Evolutionary conservation across 2,329 filamentous ascomycete species (phyloP).

Genomic region (Colletotrichum orbiculare): DNA sequence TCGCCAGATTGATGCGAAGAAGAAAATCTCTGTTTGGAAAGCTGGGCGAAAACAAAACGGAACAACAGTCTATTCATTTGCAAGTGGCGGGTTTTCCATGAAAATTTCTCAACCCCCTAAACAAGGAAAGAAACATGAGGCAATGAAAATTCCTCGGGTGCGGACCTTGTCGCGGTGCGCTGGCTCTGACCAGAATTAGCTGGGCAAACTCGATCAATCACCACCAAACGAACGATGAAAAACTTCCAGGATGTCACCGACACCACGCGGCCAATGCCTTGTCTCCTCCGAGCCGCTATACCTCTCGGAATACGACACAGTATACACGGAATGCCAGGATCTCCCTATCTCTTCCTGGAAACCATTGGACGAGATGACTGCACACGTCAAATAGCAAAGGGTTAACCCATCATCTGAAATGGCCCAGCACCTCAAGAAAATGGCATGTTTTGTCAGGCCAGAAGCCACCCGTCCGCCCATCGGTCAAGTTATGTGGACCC

Average conservation of each 20-base stretch:
- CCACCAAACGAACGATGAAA: too few relatives aligned
- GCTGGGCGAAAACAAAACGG: slow-evolving; percentile 22
- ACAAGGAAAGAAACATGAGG: background rate
- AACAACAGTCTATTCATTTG: background rate
- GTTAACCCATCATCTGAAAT: too few relatives aligned
- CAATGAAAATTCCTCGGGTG: slow-evolving; percentile 20
- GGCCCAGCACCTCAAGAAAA: too few relatives aligned
- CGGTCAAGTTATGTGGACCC: background rate
- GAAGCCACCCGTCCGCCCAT: slow-evolving; percentile 1
- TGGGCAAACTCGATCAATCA: too few relatives aligned
- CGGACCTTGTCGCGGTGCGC: background rate
- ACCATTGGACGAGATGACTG: background rate
- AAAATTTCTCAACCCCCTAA: background rate
- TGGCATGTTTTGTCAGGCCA: slow-evolving; percentile 33
- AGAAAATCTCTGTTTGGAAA: background rate
- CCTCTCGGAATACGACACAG: too few relatives aligned
- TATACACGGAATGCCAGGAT: too few relatives aligned
- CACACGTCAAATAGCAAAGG: background rate
- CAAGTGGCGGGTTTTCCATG: too few relatives aligned
- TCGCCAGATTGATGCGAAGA: background rate
- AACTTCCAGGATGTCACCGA: too few relatives aligned
- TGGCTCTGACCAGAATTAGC: too few relatives aligned
- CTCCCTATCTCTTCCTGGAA: background rate
- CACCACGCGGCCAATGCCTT: too few relatives aligned
- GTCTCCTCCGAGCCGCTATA: too few relatives aligned